Conservation (phyloP, 2,329 filamentous ascomycete genomes). For the Thelonectria olida region DNA sequence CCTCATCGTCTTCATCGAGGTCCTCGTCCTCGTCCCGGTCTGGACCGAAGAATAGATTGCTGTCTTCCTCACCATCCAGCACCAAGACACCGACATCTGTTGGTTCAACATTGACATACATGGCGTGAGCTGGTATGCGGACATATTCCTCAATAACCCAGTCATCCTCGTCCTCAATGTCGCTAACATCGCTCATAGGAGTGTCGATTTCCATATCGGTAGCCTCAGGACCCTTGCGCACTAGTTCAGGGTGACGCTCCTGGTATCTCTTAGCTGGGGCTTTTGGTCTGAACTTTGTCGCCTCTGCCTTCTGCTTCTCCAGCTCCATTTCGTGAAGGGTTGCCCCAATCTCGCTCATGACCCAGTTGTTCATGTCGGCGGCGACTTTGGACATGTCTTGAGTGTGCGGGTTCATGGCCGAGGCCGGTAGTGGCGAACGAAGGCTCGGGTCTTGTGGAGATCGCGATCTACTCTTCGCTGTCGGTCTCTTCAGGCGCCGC, state of each 20-base stretch:
- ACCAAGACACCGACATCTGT: slow-evolving; percentile 65
- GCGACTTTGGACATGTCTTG: slow-evolving; percentile 61
- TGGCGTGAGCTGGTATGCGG: slow-evolving; percentile 63
- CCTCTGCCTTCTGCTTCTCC: slow-evolving; percentile 46
- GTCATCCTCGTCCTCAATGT: slow-evolving; percentile 60
- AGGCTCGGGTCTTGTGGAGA: slow-evolving; percentile 31
- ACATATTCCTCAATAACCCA: slow-evolving; percentile 74
- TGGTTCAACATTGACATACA: slow-evolving; percentile 57
- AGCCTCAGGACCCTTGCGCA: slow-evolving; percentile 8
- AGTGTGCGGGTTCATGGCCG: slow-evolving; percentile 46
- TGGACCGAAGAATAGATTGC: slow-evolving; percentile 67
- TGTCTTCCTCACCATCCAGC: slow-evolving; percentile 66
- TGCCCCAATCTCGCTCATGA: slow-evolving; percentile 65
- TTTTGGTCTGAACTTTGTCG: slow-evolving; percentile 64
- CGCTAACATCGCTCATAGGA: slow-evolving; percentile 51
- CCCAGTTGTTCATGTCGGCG: slow-evolving; percentile 67
- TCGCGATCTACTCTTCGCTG: slow-evolving; percentile 39
- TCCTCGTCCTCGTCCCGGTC: slow-evolving; percentile 71
- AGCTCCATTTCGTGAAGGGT: slow-evolving; percentile 60
- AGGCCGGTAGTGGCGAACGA: slow-evolving; percentile 44
- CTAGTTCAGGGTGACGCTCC: slow-evolving; percentile 61
- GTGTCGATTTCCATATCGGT: slow-evolving; percentile 42
- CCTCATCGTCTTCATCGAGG: slow-evolving; percentile 66
- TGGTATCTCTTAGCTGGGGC: slow-evolving; percentile 63
- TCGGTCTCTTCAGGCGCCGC: slow-evolving; percentile 47